These are phyloP conservation scores for Acacia concinna DNA, from an alignment of 331 rosid species.

Conservation along the genomic window DNA sequence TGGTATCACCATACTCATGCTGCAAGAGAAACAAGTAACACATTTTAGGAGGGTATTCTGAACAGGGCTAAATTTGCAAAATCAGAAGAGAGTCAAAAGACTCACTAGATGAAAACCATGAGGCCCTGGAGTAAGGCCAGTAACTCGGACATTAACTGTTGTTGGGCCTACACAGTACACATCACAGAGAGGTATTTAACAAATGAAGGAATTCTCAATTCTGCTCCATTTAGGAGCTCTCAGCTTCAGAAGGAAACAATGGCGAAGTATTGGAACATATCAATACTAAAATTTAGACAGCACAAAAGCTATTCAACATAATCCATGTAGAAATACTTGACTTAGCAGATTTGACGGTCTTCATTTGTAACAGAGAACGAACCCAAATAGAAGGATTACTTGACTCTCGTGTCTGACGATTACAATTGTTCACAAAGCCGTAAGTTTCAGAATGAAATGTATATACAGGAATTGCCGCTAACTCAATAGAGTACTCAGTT, in stretches of 20 bases:
- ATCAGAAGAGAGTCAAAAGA: slow-evolving; percentile 21
- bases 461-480: not conserved
- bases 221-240: not conserved
- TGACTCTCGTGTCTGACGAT: not conserved
- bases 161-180: slow-evolving; percentile 71
- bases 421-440: not conserved
- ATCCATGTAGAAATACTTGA: not conserved
- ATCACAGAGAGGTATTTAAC: slow-evolving; percentile 31
- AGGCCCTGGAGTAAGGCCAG: slow-evolving; percentile 85
- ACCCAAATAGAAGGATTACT: not conserved
- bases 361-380: not conserved
- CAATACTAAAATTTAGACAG: not conserved
- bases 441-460: not conserved
- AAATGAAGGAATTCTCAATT: not conserved
- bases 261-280: not conserved
- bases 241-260: not conserved
- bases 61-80: slow-evolving; percentile 16
- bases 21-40: slow-evolving; percentile 39
- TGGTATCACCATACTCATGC: slow-evolving; percentile 97
- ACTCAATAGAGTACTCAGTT: not conserved
- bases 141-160: slow-evolving; percentile 68
- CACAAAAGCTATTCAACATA: not conserved
- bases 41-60: not conserved
- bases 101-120: slow-evolving; percentile 93
- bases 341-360: not conserved